Evolutionary conservation across 768 basidiomycete genomes (phyloP).

Genomic region (Boletus reticulatus): DNA sequence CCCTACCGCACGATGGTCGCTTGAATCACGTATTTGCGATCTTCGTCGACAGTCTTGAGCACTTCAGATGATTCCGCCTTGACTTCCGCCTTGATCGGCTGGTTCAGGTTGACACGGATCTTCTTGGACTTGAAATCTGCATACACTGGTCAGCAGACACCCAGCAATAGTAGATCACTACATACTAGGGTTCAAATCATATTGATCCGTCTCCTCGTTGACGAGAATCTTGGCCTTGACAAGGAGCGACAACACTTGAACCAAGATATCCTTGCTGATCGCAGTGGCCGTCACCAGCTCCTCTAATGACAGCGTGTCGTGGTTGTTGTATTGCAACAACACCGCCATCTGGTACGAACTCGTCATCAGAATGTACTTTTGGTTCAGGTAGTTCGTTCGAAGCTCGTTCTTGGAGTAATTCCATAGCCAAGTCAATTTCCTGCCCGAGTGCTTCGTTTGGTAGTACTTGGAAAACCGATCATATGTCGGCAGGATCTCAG

Average conservation of each 20-base stretch:
- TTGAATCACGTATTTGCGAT: slow-evolving; percentile 94
- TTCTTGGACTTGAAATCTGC: slow-evolving; percentile 91
- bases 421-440: slow-evolving; percentile 98
- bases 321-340: slow-evolving; percentile 90
- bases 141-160: background rate
- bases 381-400: slow-evolving; percentile 86
- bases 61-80: slow-evolving; percentile 90
- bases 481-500: slow-evolving; percentile 83
- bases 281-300: slow-evolving; percentile 80
- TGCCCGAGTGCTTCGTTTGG: slow-evolving; percentile 88
- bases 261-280: slow-evolving; percentile 77
- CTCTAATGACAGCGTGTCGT: slow-evolving; percentile 79
- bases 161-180: background rate
- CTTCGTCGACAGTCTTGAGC: slow-evolving; percentile 93
- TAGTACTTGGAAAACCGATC: slow-evolving; percentile 93
- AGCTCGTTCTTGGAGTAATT: slow-evolving; percentile 97
- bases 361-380: slow-evolving; percentile 96
- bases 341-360: slow-evolving; percentile 95
- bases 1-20: slow-evolving; percentile 81
- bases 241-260: slow-evolving; percentile 58
- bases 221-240: slow-evolving; percentile 89
- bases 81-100: slow-evolving; percentile 91
- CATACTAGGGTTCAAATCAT: slow-evolving; percentile 85
- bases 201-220: slow-evolving; percentile 85
- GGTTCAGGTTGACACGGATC: slow-evolving; percentile 87